Conservation (phyloP, 1,284 basidiomycete genomes). For the Moesziomyces parantarcticus region DNA sequence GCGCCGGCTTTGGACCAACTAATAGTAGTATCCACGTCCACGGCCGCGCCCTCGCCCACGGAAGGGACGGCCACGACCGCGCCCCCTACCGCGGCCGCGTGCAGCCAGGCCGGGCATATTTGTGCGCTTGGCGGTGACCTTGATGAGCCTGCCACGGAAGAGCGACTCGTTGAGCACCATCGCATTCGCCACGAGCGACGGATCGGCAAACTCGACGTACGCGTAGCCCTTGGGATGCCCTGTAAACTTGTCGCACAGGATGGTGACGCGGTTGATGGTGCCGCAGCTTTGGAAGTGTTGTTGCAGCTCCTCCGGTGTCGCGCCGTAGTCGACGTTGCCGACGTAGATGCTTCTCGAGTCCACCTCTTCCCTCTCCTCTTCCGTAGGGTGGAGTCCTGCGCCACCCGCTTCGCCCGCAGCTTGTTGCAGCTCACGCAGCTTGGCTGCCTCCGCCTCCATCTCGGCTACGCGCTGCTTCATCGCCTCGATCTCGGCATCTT, state of each 20-base stretch:
- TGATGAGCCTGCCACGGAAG: conserved; percentile 91
- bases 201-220: conserved; percentile 97
- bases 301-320: conserved; percentile 98
- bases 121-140: conserved; percentile 70
- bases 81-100: conserved; percentile 60
- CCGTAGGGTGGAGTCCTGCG: conserved; percentile 42
- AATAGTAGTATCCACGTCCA: conserved; percentile 51
- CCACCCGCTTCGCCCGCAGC: conserved; percentile 74
- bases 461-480: conserved; percentile 85
- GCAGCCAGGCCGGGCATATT: conserved; percentile 63
- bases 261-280: conserved; percentile 98
- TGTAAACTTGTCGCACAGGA: conserved; percentile 99
- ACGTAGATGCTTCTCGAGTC: conserved; percentile 93
- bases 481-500: conserved; percentile 70
- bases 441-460: conserved; percentile 90
- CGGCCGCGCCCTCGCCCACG: conserved; percentile 57
- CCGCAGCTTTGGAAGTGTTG: conserved; percentile 97
- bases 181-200: conserved; percentile 91
- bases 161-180: conserved; percentile 94
- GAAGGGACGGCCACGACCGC: conserved; percentile 58
- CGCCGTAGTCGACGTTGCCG: conserved; percentile 97
- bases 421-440: conserved; percentile 88
- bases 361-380: conserved; percentile 73
- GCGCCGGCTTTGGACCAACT: not conserved
- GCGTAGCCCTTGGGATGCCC: conserved; percentile 99